Base-by-base conservation (phyloP, 2,329 filamentous ascomycete species). In the Aurifilum marmelostoma region DNA sequence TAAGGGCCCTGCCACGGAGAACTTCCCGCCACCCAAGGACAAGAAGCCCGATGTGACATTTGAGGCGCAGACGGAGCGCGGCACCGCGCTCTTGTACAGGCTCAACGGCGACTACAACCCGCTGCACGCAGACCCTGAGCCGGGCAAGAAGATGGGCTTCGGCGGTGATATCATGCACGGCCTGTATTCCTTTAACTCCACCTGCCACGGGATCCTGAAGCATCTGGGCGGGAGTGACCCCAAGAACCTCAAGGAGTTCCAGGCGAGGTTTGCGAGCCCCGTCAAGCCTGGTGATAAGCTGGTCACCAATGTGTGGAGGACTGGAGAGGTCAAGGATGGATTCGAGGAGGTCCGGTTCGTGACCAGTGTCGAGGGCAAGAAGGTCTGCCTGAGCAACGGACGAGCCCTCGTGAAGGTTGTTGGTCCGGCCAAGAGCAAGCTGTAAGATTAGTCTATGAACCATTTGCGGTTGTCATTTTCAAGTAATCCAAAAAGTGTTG, bases 81-180 rank as follows among this genome's bases (percentile, higher is more conserved):
- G 94, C 82, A 92, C 92, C 5, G 88, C 92, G 11, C 87, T 92
- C 72, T 83, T 96, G 67, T 96, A 96, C 80, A 87, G 93, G 72
- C 86, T 97, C 64, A 97, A 97, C 75, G 94, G 94, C 73, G 94
- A 97, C 82, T 97, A 97, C 82, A 97, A 97, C 83, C 94, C 94
- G 37, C 89, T 97, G 47, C 94, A 97, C 78, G 93, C 93, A 8
- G 92, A 92, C 24, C 93, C 93, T 16, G 92, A 93, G 80, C 92
- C 93, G 0, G 93, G 93, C 71, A 82, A 88, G 80, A 91, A 93
- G 82, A 97, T 97, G 92, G 94, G 94, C 70, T 97, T 97, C 74
- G 92, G 93, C 37, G 94, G 94, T 43, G 84, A 89, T 74, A 97
- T 97, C 79, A 92, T 97, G 78, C 94, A 97, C 81, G 94, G 94